phyloP scores from a whole-genome alignment of 805 yeast species.

The Helenozyma rhizophorensis region DNA sequence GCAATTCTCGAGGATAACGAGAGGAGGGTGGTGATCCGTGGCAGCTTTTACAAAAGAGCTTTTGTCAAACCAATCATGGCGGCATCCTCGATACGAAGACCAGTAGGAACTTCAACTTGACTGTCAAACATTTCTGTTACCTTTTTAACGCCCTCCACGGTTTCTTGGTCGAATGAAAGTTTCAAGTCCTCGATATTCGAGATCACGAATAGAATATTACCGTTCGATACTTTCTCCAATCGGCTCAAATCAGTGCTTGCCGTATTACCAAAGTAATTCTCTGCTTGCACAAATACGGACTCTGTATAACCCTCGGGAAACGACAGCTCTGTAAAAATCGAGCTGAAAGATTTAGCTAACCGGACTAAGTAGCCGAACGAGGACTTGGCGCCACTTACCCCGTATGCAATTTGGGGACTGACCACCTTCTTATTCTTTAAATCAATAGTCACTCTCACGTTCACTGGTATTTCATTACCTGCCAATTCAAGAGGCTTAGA shows the following conservation, averaged over 20 bases:
- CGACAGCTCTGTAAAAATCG: slow-evolving; percentile 67
- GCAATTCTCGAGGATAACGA: no score
- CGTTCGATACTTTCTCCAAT: slow-evolving; percentile 8
- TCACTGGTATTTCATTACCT: slow-evolving; percentile 58
- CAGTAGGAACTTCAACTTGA: slow-evolving; percentile 46
- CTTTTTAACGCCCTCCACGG: slow-evolving; percentile 48
- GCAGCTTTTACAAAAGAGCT: no score
- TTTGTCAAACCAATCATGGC: slow-evolving; percentile 53
- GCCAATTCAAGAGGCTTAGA: slow-evolving; percentile 54
- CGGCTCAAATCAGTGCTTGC: slow-evolving; percentile 20
- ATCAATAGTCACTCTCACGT: slow-evolving; percentile 81
- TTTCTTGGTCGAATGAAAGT: slow-evolving; percentile 49
- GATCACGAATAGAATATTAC: slow-evolving; percentile 49
- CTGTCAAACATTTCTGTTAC: slow-evolving; percentile 71
- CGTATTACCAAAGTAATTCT: slow-evolving; percentile 50
- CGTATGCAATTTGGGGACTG: slow-evolving; percentile 68
- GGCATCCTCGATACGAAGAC: slow-evolving; percentile 68
- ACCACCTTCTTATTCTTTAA: slow-evolving; percentile 57
- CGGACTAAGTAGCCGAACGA: slow-evolving; percentile 75
- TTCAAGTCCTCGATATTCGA: slow-evolving; percentile 61
- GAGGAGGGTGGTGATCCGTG: no score
- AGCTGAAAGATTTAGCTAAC: slow-evolving; percentile 53
- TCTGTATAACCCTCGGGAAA: slow-evolving; percentile 64
- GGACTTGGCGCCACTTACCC: slow-evolving; percentile 52
- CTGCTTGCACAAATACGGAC: slow-evolving; percentile 61